Base-by-base conservation (phyloP, 2,329 filamentous ascomycete species). In the Stagonosporopsis chrysanthemi region DNA sequence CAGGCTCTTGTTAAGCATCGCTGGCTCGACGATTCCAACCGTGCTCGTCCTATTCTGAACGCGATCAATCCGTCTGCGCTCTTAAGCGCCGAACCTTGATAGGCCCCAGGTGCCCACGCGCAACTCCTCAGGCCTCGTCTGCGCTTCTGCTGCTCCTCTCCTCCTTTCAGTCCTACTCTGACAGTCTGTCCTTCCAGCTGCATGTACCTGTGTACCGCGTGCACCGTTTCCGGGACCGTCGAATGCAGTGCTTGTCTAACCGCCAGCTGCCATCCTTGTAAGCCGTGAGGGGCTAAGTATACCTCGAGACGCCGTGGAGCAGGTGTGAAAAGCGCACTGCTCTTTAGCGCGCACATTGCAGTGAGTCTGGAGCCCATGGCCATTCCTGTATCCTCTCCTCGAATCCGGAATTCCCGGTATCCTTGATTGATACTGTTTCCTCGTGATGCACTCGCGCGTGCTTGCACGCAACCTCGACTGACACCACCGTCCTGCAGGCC, bases 171-270 rank as follows among this genome's bases (percentile, higher is more conserved):
- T 60, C 66, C 52, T 66, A 60, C 63, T 47, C 63, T 58, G 54
- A 42, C 43, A 19, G 64, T 71, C 69, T 65, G 63, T 73, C 67
- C 67, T 61, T 72, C 62, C 70, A 68, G 66, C 74, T 76, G 67
- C 49, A 61, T 68, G 67, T 71, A 71, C 74, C 28, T 35, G 48
- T 45, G 54, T 52, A 52, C 69, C 61, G 55, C 56, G 55, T 57
- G 52, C 63, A 60, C 56, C 39, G 50, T 29, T 65, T 68, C 62
- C 50, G 64, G 65, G 71, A 71, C 77, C 75, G 75, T 72, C 78
- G 74, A 75, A 75, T 80, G 78, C 77, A 77, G 75, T 48, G 62
- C 58, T 60, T 67, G 62, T 72, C 65, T 70, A 66, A 65, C 67
- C 67, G 73, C 66, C 60, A 67, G 60, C 66, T 55, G 52, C 63